Evolutionary conservation across 768 basidiomycete genomes (phyloP), one percentile per base, ranked within the genome.

Genomic region (Jaapia argillacea): DNA sequence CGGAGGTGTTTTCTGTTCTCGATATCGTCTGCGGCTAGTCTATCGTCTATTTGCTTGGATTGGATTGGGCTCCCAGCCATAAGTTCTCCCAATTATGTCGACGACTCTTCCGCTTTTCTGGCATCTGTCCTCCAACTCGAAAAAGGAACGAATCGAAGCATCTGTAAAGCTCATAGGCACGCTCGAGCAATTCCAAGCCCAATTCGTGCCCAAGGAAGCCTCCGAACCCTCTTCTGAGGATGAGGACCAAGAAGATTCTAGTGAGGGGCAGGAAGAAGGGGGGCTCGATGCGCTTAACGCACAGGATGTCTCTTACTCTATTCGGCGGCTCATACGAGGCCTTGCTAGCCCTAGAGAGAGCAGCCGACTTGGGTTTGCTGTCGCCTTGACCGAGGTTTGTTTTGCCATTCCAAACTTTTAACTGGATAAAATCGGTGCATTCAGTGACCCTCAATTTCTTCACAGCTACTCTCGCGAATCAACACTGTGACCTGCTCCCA

Each of bases 91-190:
- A n/a, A 33, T 10, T 10, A 87, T 90, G 79, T 77, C 85, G 27
- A 91, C 90, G 40, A 93, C 90, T 25, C 77, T 97, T 44, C 85
- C 89, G 12, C 73, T 96, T 25, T 97, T 92, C 72, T 96, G 92
- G 92, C 71, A 91, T 60, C 70, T 97, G 42, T 93, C 92, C 13
- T 88, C 86, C 2, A 67, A 77, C 1, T 77, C 75, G 16, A 88
- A 80, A 65, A 79, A 81, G 44, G 81, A 88, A 47, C 81, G 92
- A 6, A 56, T 94, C 26, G 79, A 83, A 52, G 85, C 92, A 12
- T 92, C 92, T 2, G 81, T 85, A 23, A 85, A 90, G 58, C 80
- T 97, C 41, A 61, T 94, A 45, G 66, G 68, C 14, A 70, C 87
- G 16, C 74, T 97, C 52, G 84, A 93, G 64, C 79, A 82, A 49